A percentile compares a stretch with the other conserved stretches of the same genome.
Conservation (phyloP, 306 rosid genomes). For the Carpinus viminea region DNA sequence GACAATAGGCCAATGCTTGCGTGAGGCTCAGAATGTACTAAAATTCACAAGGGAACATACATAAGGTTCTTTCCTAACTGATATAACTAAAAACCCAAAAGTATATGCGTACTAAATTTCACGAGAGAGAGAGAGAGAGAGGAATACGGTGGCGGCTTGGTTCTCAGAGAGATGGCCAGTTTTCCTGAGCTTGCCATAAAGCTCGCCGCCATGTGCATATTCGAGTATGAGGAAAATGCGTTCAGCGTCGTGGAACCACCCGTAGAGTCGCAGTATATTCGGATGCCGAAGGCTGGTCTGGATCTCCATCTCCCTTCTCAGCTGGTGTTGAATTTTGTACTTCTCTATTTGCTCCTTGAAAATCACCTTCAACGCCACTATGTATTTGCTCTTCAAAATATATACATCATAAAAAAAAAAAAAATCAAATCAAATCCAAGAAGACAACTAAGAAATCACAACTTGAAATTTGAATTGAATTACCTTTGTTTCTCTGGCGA, state of each 20-base stretch:
- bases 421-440: neutral
- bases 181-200: slow-evolving; percentile 59
- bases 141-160: slow-evolving; percentile 69
- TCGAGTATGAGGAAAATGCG: slow-evolving; percentile 79
- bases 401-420: neutral
- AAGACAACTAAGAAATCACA: neutral
- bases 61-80: neutral
- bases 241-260: slow-evolving; percentile 83
- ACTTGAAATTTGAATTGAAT: neutral
- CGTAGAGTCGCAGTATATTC: slow-evolving; percentile 66
- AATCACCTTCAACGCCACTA: slow-evolving; percentile 80
- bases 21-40: slow-evolving; percentile 82
- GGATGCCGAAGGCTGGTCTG: slow-evolving; percentile 66
- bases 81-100: neutral
- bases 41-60: slow-evolving; percentile 24
- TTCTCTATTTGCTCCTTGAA: slow-evolving; percentile 74
- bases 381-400: slow-evolving; percentile 51
- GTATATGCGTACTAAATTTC: neutral
- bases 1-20: slow-evolving; percentile 84
- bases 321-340: slow-evolving; percentile 67
- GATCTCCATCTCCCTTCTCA: slow-evolving; percentile 81
- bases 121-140: neutral
- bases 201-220: slow-evolving; percentile 86
- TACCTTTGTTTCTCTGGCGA: slow-evolving; percentile 77
- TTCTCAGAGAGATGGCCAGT: slow-evolving; percentile 51